Conservation (phyloP, 2,329 filamentous ascomycete genomes). For the Hypoxylon rubiginosum region DNA sequence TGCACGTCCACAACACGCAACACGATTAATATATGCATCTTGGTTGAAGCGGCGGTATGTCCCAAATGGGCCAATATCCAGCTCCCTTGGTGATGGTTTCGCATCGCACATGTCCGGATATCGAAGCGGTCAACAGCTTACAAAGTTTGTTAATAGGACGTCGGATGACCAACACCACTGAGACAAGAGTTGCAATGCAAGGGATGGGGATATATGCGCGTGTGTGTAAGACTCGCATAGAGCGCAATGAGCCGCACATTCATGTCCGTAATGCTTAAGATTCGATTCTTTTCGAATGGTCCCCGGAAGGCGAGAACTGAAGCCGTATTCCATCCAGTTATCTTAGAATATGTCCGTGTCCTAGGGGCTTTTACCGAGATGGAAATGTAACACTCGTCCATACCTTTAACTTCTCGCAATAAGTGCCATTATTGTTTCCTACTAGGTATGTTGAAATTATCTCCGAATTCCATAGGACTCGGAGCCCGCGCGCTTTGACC, state of each 20-base stretch:
- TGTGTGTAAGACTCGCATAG: conserved; percentile 27
- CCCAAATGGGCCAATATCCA: conserved; percentile 31
- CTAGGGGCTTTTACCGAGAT: conserved; percentile 11
- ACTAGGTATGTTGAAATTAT: conserved; percentile 11
- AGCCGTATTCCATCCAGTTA: conserved; percentile 23
- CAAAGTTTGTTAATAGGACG: conserved; percentile 15
- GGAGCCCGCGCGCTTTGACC: conserved; percentile 8
- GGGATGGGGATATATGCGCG: conserved; percentile 8
- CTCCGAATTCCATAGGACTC: conserved; percentile 14
- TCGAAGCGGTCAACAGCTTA: conserved; percentile 37
- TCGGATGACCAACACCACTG: conserved; percentile 4
- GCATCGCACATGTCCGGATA: conserved; percentile 41
- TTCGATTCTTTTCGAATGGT: conserved; percentile 22
- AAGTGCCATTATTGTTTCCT: neutral
- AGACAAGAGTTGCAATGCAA: conserved; percentile 29
- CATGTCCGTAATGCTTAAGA: conserved; percentile 16
- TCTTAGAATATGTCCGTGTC: neutral
- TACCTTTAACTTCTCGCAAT: neutral
- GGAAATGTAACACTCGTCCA: neutral
- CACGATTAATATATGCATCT: conserved; percentile 37
- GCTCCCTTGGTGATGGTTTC: conserved; percentile 30
- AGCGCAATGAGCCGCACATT: conserved; percentile 32
- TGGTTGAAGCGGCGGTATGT: conserved; percentile 38
- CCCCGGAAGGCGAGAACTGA: conserved; percentile 24
- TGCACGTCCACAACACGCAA: conserved; percentile 28